A percentile compares a stretch with the other conserved stretches of the same genome.
These are phyloP conservation scores for Cymbopogon flexuosus DNA, from an alignment of 202 grass and related monocot genomes.

Conservation along the genomic window DNA sequence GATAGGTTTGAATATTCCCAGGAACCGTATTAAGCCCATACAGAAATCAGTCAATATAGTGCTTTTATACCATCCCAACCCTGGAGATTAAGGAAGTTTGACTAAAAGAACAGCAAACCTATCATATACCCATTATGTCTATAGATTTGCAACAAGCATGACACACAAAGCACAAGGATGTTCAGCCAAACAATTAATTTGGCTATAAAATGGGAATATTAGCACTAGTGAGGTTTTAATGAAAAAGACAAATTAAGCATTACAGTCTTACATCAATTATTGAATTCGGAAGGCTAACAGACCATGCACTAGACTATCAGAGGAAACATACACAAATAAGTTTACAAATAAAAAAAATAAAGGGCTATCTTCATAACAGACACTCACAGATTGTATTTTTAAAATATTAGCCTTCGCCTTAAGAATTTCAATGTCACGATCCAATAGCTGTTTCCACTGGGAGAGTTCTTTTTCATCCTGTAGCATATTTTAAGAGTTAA, in stretches of 20 bases:
- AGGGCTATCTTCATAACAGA: neutral
- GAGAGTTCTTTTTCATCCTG: constrained; percentile 71
- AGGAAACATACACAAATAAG: neutral
- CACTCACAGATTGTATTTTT: constrained; percentile 72
- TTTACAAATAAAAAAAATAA: neutral
- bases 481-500: constrained; percentile 36
- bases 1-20: neutral
- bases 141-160: neutral
- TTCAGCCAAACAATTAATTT: neutral
- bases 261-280: neutral
- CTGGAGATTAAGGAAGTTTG: neutral
- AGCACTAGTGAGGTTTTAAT: constrained; percentile 16
- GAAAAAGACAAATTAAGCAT: neutral
- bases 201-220: neutral
- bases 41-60: neutral
- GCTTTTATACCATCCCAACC: neutral
- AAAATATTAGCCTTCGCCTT: constrained; percentile 86
- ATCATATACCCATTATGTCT: neutral
- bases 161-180: neutral
- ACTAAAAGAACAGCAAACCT: neutral
- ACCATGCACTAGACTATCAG: neutral
- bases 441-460: constrained; percentile 83
- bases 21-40: neutral
- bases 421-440: constrained; percentile 78
- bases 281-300: constrained; percentile 6